Conservation (phyloP, 2,329 filamentous ascomycete genomes). For the Cordyceps fumosorosea region DNA sequence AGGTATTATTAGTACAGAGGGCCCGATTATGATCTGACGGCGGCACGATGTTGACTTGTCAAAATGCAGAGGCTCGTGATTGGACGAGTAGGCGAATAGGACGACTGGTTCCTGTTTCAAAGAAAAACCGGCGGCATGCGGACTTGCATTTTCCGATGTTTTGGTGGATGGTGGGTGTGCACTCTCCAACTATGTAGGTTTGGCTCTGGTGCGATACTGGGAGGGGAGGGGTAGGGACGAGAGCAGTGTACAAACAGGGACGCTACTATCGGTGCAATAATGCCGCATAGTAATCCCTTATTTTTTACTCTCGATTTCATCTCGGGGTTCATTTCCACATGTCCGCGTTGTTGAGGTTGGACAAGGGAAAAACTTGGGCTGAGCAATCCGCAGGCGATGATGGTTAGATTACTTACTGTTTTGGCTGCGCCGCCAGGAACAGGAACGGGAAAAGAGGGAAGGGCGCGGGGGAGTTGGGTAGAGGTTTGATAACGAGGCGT, state of each 20-base stretch:
- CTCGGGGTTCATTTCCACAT: background rate
- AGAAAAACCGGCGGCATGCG: background rate
- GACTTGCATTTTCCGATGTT: no score
- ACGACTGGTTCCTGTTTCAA: background rate
- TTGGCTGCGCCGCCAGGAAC: background rate
- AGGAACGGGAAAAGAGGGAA: background rate
- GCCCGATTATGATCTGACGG: background rate
- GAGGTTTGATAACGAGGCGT: background rate
- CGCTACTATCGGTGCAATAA: background rate
- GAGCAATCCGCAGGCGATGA: background rate
- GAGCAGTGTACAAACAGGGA: no score
- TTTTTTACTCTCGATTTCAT: background rate
- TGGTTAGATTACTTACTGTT: no score
- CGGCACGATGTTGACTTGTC: background rate
- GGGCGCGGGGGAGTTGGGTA: background rate
- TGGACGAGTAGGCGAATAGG: background rate
- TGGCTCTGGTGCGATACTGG: background rate
- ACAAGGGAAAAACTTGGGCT: background rate
- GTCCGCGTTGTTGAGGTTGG: background rate
- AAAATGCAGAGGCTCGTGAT: background rate
- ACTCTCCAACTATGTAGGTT: no score
- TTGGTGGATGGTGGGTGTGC: background rate
- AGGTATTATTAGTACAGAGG: background rate
- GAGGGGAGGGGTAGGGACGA: background rate
- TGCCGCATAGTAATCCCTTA: background rate